Conservation (phyloP, 805 yeast species). For the Ogataea ganodermae region DNA sequence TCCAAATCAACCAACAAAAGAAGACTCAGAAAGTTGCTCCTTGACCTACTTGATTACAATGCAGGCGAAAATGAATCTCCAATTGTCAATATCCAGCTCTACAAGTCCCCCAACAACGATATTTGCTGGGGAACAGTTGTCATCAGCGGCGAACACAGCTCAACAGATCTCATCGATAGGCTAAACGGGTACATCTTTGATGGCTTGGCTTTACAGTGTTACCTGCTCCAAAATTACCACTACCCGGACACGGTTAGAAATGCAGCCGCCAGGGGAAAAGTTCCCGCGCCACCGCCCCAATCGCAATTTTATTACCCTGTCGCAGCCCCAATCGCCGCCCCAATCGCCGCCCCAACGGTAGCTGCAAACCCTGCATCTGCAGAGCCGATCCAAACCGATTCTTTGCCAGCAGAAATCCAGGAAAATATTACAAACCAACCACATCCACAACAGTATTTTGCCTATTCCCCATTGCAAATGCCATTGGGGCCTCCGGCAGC, state of each 20-base stretch:
- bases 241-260: not conserved
- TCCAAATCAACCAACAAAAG: constrained; percentile 11
- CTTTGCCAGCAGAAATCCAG: not conserved
- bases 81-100: constrained; percentile 19
- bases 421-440: not conserved
- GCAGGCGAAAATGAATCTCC: not conserved
- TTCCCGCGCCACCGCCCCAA: not conserved
- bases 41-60: constrained; percentile 8
- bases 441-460: constrained; percentile 8
- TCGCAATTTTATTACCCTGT: not conserved
- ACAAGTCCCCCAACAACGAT: constrained; percentile 23
- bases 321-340: not conserved
- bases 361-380: not conserved
- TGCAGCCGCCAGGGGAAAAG: not conserved
- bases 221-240: constrained; percentile 14
- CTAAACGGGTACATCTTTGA: constrained; percentile 25
- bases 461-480: constrained; percentile 11
- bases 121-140: constrained; percentile 25
- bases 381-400: not conserved
- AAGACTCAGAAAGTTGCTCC: constrained; percentile 11
- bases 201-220: constrained; percentile 20
- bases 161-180: constrained; percentile 13
- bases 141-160: constrained; percentile 11
- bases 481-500: constrained; percentile 8
- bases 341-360: not conserved